Evolutionary conservation across 371 early-diverging fungal genomes (phyloP).

Genomic region (Mortierella sp.): DNA sequence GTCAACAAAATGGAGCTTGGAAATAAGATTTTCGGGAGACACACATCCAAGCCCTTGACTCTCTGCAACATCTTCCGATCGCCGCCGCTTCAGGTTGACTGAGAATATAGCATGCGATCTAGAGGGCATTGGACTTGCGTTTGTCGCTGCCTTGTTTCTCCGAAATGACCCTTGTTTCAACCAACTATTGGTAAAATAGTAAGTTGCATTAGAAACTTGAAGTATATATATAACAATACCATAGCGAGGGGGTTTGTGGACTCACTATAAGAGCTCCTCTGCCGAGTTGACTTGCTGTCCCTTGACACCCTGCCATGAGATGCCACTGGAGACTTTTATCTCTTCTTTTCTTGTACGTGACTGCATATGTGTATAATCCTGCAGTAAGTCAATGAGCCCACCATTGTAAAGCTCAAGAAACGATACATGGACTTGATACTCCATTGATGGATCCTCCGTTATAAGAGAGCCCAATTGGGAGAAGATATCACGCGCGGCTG

Average conservation of each 20-base stretch:
- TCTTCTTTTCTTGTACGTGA: slow-evolving; percentile 59
- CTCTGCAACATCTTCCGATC: slow-evolving; percentile 36
- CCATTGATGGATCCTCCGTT: slow-evolving; percentile 53
- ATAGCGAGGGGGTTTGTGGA: background rate
- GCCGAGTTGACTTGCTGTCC: slow-evolving; percentile 84
- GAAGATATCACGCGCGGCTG: slow-evolving; percentile 82
- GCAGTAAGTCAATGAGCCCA: slow-evolving; percentile 88
- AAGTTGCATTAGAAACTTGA: too few relatives aligned
- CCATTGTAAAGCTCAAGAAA: slow-evolving; percentile 99
- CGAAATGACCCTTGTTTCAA: slow-evolving; percentile 84
- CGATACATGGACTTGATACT: slow-evolving; percentile 76
- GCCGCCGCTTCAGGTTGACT: slow-evolving; percentile 63
- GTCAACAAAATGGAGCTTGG: slow-evolving; percentile 97
- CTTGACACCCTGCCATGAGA: slow-evolving; percentile 90
- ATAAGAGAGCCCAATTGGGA: slow-evolving; percentile 52
- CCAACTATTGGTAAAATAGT: slow-evolving; percentile 40
- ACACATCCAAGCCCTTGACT: slow-evolving; percentile 9
- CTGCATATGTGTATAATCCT: slow-evolving; percentile 48
- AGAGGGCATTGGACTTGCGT: slow-evolving; percentile 97
- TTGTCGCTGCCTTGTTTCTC: slow-evolving; percentile 96
- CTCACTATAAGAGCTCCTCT: slow-evolving; percentile 78
- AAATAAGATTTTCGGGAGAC: slow-evolving; percentile 59
- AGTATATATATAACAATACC: too few relatives aligned
- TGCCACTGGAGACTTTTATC: slow-evolving; percentile 87
- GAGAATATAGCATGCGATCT: slow-evolving; percentile 99